phyloP scores from a whole-genome alignment of 257 asterid genomes.

The Nicotiana tabacum region DNA sequence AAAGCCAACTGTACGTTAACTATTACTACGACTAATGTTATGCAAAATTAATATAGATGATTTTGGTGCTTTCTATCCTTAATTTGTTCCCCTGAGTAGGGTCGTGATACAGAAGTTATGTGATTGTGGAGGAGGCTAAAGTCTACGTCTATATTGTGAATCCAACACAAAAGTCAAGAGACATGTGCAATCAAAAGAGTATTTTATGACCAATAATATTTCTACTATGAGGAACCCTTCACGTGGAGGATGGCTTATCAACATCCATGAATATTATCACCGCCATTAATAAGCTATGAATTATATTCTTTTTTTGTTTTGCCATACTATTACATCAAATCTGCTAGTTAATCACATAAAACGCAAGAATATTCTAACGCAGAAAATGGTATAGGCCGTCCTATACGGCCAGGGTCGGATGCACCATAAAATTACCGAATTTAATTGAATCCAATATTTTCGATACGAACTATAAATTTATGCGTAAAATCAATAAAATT shows the following conservation, averaged over 20 bases:
- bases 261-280: background rate
- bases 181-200: background rate
- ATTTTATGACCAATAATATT: background rate
- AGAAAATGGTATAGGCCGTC: background rate
- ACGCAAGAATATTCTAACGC: background rate
- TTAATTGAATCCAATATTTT: too few relatives aligned
- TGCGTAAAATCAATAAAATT: too few relatives aligned
- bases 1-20: background rate
- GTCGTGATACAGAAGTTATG: background rate
- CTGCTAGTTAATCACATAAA: background rate
- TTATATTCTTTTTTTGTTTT: background rate
- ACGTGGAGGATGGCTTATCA: background rate
- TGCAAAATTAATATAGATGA: background rate
- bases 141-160: background rate
- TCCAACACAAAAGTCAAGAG: background rate
- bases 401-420: too few relatives aligned
- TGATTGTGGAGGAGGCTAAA: background rate
- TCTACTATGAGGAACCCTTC: background rate
- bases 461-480: too few relatives aligned
- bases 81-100: background rate
- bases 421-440: too few relatives aligned
- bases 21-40: background rate
- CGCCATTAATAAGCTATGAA: background rate
- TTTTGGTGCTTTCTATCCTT: background rate
- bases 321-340: background rate